Base-by-base conservation (phyloP, 1,139 yeast genomes). In the Sugiyamaella pinicola region DNA sequence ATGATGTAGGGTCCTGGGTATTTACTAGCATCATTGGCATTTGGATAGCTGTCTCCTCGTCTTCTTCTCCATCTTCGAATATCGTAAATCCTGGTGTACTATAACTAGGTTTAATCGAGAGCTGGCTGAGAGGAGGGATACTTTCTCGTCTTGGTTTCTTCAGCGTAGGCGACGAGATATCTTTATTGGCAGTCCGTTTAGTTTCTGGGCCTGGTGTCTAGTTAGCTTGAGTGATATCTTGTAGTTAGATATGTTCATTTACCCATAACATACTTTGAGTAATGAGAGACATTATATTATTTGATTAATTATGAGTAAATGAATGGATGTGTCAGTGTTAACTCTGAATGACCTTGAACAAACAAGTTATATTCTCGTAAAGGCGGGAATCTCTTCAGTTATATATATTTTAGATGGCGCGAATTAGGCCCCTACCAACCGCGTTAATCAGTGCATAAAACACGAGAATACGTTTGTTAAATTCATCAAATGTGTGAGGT, bases 391-490 rank as follows among this genome's bases (percentile, higher is more conserved):
- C 21, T 31, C 13, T 17, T 43, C 33, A 21, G 33, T 21, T 43
- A 43, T 31, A 43, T 43, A 43, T 19, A 8, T 42, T 28, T 18
- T 33, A 19, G 21, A 10, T 22, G 4, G 21, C 47, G 47, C 47
- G 47, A 24, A 43, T 43, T 22, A n/a, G 8, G 21, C 38, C 31
- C 33, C 29, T 24, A 18, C 28, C 31, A 19, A 43, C 31, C 47
- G 47, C 47, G 40, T 43, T 43, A 5, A 19, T 33, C 40, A 33
- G 19, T 43, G 47, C 47, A 35, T 43, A 12, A 33, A 19, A 43
- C 47, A 43, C 47, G 47, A 19, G 31, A 31, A 31, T 22, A 21
- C 21, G 19, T 21, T 7, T 17, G 19, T 34, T n/a, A 15, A 33
- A n/a, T 12, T n/a, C 21, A 22, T 31, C 13, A 7, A 24, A 43